Percentiles rank a stretch among this genome's conserved stretches.
phyloP scores from a whole-genome alignment of 495 filamentous ascomycete genomes.

The Neohortaea acidophila region DNA sequence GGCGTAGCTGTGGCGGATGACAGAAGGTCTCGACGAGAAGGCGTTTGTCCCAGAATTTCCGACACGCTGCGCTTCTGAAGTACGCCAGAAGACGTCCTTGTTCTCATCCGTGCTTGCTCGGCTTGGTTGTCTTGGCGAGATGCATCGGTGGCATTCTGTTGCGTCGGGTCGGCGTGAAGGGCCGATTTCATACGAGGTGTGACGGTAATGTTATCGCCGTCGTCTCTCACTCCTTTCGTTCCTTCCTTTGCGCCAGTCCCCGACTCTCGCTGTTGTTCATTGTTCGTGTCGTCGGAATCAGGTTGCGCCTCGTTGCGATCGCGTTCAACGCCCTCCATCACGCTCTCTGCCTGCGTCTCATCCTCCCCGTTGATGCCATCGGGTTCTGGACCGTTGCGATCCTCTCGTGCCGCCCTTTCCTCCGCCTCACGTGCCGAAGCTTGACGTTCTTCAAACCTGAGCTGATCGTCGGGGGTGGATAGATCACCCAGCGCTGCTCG shows the following conservation, averaged over 20 bases:
- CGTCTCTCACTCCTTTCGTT: no score
- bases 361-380: background rate
- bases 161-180: background rate
- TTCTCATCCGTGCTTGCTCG: conserved; percentile 43
- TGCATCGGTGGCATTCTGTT: conserved; percentile 2
- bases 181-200: conserved; percentile 7
- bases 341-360: conserved; percentile 8
- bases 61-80: conserved; percentile 59
- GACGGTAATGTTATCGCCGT: conserved; percentile 17
- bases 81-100: conserved; percentile 48
- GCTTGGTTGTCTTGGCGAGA: conserved; percentile 13
- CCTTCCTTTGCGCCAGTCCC: no score
- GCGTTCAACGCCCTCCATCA: conserved; percentile 5
- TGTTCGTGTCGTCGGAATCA: no score
- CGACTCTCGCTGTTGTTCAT: no score
- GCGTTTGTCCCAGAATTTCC: conserved; percentile 52
- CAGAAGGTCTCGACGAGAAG: conserved; percentile 11
- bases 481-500: conserved; percentile 22
- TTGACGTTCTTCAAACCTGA: conserved; percentile 23
- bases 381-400: conserved; percentile 13
- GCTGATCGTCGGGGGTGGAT: conserved; percentile 27
- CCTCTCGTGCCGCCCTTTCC: conserved; percentile 21
- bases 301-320: no score
- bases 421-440: conserved; percentile 15
- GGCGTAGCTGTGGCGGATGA: conserved; percentile 6